phyloP scores from a whole-genome alignment of 2,329 filamentous ascomycete species.

The Monosporascus sp. region DNA sequence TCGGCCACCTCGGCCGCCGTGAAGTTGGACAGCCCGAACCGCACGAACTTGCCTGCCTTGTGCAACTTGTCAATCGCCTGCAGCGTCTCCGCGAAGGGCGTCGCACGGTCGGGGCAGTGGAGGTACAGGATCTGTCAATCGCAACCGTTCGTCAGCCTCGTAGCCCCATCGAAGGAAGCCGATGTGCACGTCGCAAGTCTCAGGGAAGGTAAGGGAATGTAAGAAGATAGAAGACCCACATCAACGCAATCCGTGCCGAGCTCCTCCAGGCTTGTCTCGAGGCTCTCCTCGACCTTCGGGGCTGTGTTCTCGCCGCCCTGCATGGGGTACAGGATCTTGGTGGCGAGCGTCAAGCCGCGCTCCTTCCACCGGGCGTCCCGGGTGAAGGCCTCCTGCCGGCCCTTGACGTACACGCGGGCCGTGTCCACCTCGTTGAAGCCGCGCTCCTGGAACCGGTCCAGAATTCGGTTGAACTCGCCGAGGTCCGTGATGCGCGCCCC shows the following conservation, averaged over 20 bases:
- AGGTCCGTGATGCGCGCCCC: conserved; percentile 68
- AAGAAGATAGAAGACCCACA: conserved; percentile 30
- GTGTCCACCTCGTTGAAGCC: conserved; percentile 86
- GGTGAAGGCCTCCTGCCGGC: conserved; percentile 75
- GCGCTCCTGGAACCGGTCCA: conserved; percentile 70
- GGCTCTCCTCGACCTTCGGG: conserved; percentile 56
- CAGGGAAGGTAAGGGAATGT: background rate
- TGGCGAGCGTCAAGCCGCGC: conserved; percentile 70
- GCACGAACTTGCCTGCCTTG: conserved; percentile 79
- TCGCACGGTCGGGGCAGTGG: conserved; percentile 62
- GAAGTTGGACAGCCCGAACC: conserved; percentile 77
- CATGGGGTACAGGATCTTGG: conserved; percentile 65
- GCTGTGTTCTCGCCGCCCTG: conserved; percentile 55
- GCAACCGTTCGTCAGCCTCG: background rate
- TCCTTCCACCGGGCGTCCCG: conserved; percentile 71
- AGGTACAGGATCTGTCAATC: conserved; percentile 60
- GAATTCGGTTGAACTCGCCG: conserved; percentile 62
- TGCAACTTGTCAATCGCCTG: conserved; percentile 74
- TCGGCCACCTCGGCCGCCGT: conserved; percentile 86
- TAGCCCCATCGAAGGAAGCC: background rate
- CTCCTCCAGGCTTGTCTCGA: conserved; percentile 66
- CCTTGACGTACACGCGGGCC: conserved; percentile 66
- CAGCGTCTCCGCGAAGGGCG: conserved; percentile 76
- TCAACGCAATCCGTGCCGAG: conserved; percentile 70
- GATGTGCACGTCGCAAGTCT: background rate